phyloP scores from a whole-genome alignment of 306 rosid genomes.

The Cucumis cinereus region DNA sequence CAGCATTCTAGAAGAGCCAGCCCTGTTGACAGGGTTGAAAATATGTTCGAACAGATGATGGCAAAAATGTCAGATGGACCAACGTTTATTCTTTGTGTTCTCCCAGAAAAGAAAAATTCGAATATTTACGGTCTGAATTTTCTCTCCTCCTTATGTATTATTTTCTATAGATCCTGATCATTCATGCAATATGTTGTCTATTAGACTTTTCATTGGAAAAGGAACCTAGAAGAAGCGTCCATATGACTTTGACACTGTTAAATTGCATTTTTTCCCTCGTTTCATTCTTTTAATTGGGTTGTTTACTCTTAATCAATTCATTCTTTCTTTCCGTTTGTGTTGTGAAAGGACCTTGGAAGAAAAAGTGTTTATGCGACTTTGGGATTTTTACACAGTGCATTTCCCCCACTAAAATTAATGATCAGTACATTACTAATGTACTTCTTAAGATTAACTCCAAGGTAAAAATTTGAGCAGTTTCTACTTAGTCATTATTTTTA shows the following conservation, averaged over 20 bases:
- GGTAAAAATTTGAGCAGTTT: conserved; percentile 30
- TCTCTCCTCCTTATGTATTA: not conserved
- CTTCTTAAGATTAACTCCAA: conserved; percentile 88
- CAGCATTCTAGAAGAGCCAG: conserved; percentile 32
- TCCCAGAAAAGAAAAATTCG: conserved; percentile 72
- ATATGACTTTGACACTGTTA: not conserved
- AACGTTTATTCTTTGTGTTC: conserved; percentile 62
- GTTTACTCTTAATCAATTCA: not conserved
- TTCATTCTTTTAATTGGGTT: not conserved
- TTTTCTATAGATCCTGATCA: not conserved
- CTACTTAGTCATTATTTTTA: not conserved
- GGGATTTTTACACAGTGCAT: conserved; percentile 79
- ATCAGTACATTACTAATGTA: conserved; percentile 69
- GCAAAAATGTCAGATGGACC: conserved; percentile 48
- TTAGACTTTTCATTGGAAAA: not conserved
- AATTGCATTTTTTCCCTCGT: not conserved
- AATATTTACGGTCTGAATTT: conserved; percentile 56
- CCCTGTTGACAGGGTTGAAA: conserved; percentile 74
- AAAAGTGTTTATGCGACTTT: conserved; percentile 57
- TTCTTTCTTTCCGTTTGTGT: not conserved
- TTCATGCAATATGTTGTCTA: not conserved
- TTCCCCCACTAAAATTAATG: conserved; percentile 64
- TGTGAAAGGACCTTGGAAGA: conserved; percentile 84
- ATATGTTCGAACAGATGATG: conserved; percentile 50
- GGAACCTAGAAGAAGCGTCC: not conserved